Conservation (phyloP, 108 stramenopile genomes). For the Nitzschia sp. region DNA sequence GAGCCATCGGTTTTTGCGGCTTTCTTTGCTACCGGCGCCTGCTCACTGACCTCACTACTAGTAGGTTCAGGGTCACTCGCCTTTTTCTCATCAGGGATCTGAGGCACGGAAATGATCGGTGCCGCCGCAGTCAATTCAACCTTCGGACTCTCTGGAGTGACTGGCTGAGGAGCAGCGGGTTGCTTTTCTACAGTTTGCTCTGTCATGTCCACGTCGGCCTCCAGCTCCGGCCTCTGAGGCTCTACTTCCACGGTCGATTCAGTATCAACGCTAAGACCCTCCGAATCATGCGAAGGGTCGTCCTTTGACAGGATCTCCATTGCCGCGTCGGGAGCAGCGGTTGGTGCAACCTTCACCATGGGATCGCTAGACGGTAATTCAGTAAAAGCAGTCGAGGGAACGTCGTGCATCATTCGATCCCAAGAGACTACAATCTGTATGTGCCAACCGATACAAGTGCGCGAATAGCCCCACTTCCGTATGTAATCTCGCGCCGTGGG, state of each 20-base stretch:
- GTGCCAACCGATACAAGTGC: too few relatives aligned
- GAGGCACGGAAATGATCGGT: not conserved
- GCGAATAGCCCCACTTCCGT: too few relatives aligned
- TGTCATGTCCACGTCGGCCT: not conserved
- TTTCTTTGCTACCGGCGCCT: not conserved
- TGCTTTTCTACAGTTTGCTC: not conserved
- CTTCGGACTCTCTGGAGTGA: conserved; percentile 18
- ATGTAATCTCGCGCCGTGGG: too few relatives aligned
- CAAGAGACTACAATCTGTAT: too few relatives aligned
- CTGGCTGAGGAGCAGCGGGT: conserved; percentile 8
- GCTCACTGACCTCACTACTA: too few relatives aligned
- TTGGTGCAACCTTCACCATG: not conserved
- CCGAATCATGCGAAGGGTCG: not conserved
- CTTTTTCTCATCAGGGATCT: conserved; percentile 9
- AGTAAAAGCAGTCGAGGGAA: not conserved
- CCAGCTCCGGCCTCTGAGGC: not conserved
- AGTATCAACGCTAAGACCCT: conserved; percentile 1
- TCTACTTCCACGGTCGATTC: conserved; percentile 6
- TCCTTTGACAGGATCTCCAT: not conserved
- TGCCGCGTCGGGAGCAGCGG: not conserved
- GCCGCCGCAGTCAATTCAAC: not conserved
- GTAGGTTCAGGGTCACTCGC: conserved; percentile 2
- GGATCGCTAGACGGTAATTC: not conserved
- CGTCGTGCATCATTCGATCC: conserved; percentile 18
- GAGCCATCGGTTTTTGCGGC: not conserved